Evolutionary conservation across 169 alveolate genomes (phyloP), one percentile per base, ranked within the genome.

Genomic region (Eimeria maxima): DNA sequence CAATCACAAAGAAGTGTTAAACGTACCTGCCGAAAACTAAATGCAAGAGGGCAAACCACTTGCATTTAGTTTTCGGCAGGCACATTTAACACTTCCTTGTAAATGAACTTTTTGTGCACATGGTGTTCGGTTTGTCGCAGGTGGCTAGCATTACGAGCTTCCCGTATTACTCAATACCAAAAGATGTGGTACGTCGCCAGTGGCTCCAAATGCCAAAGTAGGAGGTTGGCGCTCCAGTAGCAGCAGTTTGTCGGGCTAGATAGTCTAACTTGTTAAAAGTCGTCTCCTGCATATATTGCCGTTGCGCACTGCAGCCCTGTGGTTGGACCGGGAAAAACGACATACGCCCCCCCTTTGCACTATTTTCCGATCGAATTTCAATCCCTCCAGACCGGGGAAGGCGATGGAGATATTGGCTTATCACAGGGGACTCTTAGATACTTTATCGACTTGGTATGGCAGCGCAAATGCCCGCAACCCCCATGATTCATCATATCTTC

Each of bases 371-470:
- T 94, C 57, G 94, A 94, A 71, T 67, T 60, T 47, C 67, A 65
- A 38, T 53, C 94, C 18, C 94, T 81, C 11, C 74, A 65, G 24
- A 80, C 71, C 50, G 57, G 94, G 42, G 65, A 33, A 3, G 83
- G 65, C 22, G 96, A 67, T 20, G 94, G 60, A 42, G 90, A 69
- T 42, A n/a, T 27, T 1, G 94, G 96, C 29, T 47, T 93, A 20
- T 69, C 93, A 10, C 50, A 69, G 86, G 94, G 96, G 81, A 84
- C 89, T n/a, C 76, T 84, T 42, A 57, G 94, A 29, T 53, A 16
- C 67, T 55, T 94, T n/a, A 53, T 84, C 8, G 96, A 93, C 60
- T 20, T 93, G 96, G 96, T 93, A 45, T 16, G 90, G 69, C 69
- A 42, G 16, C 47, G 16, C 29, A n/a, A 53, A 24, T 27, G 38